A percentile compares a stretch with the other conserved stretches of the same genome.
Conservation (phyloP, 169 alveolate genomes). For the Plasmodium knowlesi region DNA sequence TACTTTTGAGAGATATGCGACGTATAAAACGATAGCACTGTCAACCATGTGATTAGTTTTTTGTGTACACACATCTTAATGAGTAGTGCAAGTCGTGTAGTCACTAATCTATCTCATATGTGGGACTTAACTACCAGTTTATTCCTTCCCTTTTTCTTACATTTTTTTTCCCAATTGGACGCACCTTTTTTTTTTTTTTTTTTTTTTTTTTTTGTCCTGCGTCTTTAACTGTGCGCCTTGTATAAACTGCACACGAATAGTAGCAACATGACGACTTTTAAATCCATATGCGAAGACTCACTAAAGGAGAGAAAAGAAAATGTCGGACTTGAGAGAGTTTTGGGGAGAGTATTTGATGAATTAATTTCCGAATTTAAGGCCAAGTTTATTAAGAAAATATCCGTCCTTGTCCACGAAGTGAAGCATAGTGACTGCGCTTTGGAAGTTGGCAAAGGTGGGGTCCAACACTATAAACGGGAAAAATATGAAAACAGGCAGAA, state of each 20-base stretch:
- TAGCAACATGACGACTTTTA: conserved; percentile 14
- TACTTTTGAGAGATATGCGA: not conserved
- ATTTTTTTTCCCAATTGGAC: not conserved
- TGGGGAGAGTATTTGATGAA: conserved; percentile 52
- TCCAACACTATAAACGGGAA: not conserved
- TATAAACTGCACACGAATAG: not conserved
- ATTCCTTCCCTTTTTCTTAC: not conserved
- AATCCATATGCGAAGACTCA: not conserved
- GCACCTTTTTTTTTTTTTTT: not conserved
- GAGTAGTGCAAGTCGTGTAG: not conserved
- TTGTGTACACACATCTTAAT: not conserved
- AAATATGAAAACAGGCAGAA: not conserved
- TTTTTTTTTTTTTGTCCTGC: not conserved
- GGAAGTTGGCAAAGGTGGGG: conserved; percentile 12
- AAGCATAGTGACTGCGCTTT: not conserved
- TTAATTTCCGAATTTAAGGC: conserved; percentile 38
- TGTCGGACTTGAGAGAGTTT: conserved; percentile 2
- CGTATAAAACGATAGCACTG: not conserved
- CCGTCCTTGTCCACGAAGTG: conserved; percentile 18
- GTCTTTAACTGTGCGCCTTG: not conserved
- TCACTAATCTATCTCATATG: not conserved
- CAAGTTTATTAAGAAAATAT: conserved; percentile 38
- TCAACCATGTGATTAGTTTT: not conserved
- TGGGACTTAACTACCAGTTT: not conserved
- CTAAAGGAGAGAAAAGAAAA: not conserved